Evolutionary conservation across 1,284 basidiomycete species (phyloP), one percentile per base, ranked within the genome.

Genomic region (Papiliotrema terrestris): DNA sequence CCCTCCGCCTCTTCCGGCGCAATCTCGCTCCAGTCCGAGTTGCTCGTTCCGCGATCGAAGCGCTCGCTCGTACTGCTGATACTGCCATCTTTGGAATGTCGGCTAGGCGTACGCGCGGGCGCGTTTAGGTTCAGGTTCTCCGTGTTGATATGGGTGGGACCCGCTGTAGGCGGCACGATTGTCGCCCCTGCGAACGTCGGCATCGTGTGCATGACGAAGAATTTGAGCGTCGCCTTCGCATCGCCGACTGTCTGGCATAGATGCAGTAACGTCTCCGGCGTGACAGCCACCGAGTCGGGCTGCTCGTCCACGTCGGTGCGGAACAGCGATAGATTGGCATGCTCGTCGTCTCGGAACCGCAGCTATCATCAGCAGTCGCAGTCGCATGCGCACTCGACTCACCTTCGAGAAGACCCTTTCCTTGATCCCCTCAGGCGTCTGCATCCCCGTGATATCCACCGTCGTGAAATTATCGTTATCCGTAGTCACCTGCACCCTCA

Each of bases 381-480:
- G n/a, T n/a, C n/a, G n/a, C 19, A 8, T 22, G 19, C 58, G 29
- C 26, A 52, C 23, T n/a, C 4, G 47, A 75, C 80, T 61, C 57
- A 91, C 90, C 81, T 89, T 89, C 55, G 84, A 84, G 65, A 92
- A 90, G 22, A 95, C 87, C 52, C 85, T 83, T 71, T 94, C 91
- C 64, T 87, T 84, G 61, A 95, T 88, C 61, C 84, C 86, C 15
- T 85, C 84, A 29, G 86, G 82, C 60, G 82, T 83, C 51, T 80
- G 80, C 25, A 87, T 84, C 22, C 83, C 83, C 25, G 84, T 85
- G 57, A 95, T 85, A 62, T 91, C 87, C 36, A 94, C 89, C 37
- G 84, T 81, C 41, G 83, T 83, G 74, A 88, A 88, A 59, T 85
- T 83, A 60, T 92, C 89, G 49, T 87, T 87, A 73, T 94, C 90